Percentiles rank a stretch among this genome's conserved stretches.
Evolutionary conservation across 2,329 filamentous ascomycete species (phyloP).

Genomic region (Aspergillus texensis): DNA sequence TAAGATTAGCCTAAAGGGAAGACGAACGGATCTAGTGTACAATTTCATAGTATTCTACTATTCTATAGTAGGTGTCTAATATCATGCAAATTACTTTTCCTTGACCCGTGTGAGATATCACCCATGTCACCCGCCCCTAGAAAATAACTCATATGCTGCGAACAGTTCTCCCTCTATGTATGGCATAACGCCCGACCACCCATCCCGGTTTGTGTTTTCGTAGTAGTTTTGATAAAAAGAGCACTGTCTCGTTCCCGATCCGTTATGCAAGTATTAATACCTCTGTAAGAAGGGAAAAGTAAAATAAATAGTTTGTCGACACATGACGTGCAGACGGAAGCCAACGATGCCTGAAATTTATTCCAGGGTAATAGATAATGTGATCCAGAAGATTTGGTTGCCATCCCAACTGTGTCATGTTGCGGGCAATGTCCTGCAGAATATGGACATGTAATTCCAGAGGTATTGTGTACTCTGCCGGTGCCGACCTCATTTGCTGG

Average conservation of each 20-base stretch:
- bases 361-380: not conserved
- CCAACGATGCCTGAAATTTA: not conserved
- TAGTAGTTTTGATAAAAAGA: not conserved
- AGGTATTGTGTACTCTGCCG: not conserved
- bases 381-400: not conserved
- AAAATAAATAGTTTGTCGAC: not conserved
- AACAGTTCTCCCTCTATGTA: not conserved
- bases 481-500: slow-evolving; percentile 13
- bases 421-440: not conserved
- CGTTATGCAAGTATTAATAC: not conserved
- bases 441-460: not conserved
- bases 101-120: slow-evolving; percentile 20
- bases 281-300: not conserved
- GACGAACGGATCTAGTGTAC: not conserved
- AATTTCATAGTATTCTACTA: not conserved
- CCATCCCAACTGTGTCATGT: not conserved
- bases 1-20: not conserved
- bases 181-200: not conserved
- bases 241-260: not conserved
- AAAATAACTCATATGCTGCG: not conserved
- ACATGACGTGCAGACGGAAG: not conserved
- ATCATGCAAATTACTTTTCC: slow-evolving; percentile 5
- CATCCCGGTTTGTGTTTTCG: not conserved
- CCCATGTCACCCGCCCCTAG: slow-evolving; percentile 14
- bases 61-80: slow-evolving; percentile 1